These are phyloP conservation scores for Ophiostoma piceae DNA, from an alignment of 2,329 filamentous ascomycete species.

Conservation along the genomic window DNA sequence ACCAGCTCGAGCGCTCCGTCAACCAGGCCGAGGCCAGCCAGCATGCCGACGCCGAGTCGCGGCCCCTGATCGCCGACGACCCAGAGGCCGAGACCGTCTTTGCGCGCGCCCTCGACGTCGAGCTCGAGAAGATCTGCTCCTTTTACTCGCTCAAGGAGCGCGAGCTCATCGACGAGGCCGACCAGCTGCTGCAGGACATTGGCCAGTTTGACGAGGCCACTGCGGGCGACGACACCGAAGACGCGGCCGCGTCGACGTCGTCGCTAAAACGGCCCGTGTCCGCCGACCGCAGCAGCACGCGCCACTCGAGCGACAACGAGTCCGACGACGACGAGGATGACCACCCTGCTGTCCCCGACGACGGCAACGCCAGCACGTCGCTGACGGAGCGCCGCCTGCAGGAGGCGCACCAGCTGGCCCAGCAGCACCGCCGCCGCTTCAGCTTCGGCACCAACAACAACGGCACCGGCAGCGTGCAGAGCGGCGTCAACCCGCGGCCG, in stretches of 20 bases:
- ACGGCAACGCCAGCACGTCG: constrained; percentile 45
- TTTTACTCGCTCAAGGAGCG: constrained; percentile 88
- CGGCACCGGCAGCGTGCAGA: constrained; percentile 2
- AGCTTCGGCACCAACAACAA: constrained; percentile 30
- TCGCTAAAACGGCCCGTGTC: constrained; percentile 17
- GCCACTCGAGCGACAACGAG: constrained; percentile 51
- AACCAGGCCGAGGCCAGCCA: constrained; percentile 57
- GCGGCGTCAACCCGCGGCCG: neutral
- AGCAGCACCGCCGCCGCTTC: constrained; percentile 36
- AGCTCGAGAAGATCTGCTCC: constrained; percentile 87
- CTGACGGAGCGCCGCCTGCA: constrained; percentile 37
- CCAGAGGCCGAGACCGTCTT: constrained; percentile 76
- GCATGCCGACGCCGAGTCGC: constrained; percentile 68
- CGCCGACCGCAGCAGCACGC: constrained; percentile 37
- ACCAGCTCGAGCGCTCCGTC: constrained; percentile 82
- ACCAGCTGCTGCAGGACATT: constrained; percentile 69
- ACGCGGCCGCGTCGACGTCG: neutral
- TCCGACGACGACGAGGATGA: constrained; percentile 46
- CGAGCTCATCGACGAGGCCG: constrained; percentile 77
- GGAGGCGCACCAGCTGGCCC: constrained; percentile 21
- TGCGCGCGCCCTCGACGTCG: constrained; percentile 71
- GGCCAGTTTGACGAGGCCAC: constrained; percentile 55
- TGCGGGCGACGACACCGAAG: constrained; percentile 9
- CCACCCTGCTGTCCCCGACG: constrained; percentile 29
- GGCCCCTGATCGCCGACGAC: constrained; percentile 68